Conservation (phyloP, 768 basidiomycete genomes). For the Calocybe cyanea region DNA sequence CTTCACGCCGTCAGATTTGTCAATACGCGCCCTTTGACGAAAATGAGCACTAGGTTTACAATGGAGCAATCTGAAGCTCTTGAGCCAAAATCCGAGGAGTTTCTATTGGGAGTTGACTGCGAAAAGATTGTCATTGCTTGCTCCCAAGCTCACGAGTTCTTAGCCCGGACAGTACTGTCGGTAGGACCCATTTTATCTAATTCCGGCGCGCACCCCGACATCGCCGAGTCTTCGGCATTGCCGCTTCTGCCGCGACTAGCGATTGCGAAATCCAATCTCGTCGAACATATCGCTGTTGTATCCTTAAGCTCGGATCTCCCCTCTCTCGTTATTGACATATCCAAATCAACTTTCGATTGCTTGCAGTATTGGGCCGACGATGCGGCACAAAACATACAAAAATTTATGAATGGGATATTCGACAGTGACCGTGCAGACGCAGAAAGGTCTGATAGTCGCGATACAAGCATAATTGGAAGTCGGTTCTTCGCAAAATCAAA, state of each 20-base stretch:
- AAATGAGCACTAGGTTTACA: slow-evolving; percentile 26
- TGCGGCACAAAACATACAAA: slow-evolving; percentile 65
- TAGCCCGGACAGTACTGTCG: slow-evolving; percentile 45
- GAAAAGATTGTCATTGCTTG: slow-evolving; percentile 47
- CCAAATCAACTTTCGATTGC: slow-evolving; percentile 67
- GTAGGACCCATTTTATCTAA: slow-evolving; percentile 38
- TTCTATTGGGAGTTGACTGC: slow-evolving; percentile 38
- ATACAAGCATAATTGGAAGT: slow-evolving; percentile 74
- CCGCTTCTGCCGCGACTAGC: slow-evolving; percentile 33
- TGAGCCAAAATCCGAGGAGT: slow-evolving; percentile 11
- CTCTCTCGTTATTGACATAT: slow-evolving; percentile 54
- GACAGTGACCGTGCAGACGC: slow-evolving; percentile 19
- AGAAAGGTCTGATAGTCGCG: slow-evolving; percentile 38
- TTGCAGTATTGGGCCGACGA: slow-evolving; percentile 91
- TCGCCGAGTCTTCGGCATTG: slow-evolving; percentile 6
- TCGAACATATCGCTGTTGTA: slow-evolving; percentile 15
- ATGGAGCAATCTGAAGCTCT: background rate
- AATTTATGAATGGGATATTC: slow-evolving; percentile 25
- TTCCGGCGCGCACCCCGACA: slow-evolving; percentile 11
- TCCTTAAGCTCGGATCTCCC: slow-evolving; percentile 49
- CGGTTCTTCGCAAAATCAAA: slow-evolving; percentile 66
- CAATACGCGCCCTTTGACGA: slow-evolving; percentile 24
- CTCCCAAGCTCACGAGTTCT: slow-evolving; percentile 32
- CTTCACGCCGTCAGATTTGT: slow-evolving; percentile 47
- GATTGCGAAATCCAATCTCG: slow-evolving; percentile 23